Percentiles rank a stretch among this genome's conserved stretches.
These are phyloP conservation scores for Mentha longifolia DNA, from an alignment of 257 asterid species.

Conservation along the genomic window DNA sequence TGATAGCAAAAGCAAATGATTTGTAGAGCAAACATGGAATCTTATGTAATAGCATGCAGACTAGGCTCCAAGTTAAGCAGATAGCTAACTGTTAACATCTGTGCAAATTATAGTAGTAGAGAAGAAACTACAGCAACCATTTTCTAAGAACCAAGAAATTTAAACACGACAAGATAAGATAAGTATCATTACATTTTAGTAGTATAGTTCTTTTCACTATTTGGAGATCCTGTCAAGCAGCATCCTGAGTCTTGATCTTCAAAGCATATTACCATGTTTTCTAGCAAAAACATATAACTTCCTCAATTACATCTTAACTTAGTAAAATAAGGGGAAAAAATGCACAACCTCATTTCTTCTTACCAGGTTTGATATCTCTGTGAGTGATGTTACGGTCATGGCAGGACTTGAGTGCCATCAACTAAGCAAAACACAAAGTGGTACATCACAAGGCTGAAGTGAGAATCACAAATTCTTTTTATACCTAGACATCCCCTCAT, in stretches of 20 bases:
- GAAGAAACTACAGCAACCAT: constrained; percentile 15
- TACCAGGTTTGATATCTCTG: constrained; percentile 98
- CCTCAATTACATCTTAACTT: constrained; percentile 33
- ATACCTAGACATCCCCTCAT: neutral
- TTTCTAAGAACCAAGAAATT: constrained; percentile 24
- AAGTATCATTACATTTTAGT: constrained; percentile 63
- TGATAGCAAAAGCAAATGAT: constrained; percentile 1
- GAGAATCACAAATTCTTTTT: constrained; percentile 2
- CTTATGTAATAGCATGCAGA: constrained; percentile 10
- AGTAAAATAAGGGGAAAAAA: constrained; percentile 8
- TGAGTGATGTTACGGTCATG: constrained; percentile 95
- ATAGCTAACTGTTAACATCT: neutral
- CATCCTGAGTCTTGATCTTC: constrained; percentile 78
- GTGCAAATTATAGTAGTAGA: neutral
- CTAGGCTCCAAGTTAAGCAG: constrained; percentile 10
- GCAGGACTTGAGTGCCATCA: constrained; percentile 91
- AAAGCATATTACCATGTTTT: constrained; percentile 96
- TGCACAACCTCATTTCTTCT: constrained; percentile 30
- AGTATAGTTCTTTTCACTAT: constrained; percentile 61
- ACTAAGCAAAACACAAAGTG: constrained; percentile 50
- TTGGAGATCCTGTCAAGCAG: constrained; percentile 77
- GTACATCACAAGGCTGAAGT: constrained; percentile 30
- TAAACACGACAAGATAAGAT: constrained; percentile 21
- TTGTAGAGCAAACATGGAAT: neutral
- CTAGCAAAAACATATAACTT: constrained; percentile 46